Percentiles rank a stretch among this genome's conserved stretches.
Conservation (phyloP, 352 stramenopile genomes). For the Phytopythium montanum region DNA sequence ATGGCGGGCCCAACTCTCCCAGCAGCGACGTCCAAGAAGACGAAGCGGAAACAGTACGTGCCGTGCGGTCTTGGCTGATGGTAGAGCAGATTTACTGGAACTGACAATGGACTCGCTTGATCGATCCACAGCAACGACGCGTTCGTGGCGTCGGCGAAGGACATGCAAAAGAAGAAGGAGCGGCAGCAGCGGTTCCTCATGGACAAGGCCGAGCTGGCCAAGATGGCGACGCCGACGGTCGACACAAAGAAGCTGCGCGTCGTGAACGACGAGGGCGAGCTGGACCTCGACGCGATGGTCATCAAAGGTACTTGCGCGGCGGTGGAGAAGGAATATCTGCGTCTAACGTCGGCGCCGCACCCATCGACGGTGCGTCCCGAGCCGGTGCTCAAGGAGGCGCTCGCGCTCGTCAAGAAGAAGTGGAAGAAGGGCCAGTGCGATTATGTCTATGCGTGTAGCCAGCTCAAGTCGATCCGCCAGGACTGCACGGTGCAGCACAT, state of each 20-base stretch:
- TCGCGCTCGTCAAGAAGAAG: constrained; percentile 84
- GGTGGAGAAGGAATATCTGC: constrained; percentile 98
- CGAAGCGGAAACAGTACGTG: constrained; percentile 71
- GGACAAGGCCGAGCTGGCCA: constrained; percentile 59
- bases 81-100: not conserved
- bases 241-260: constrained; percentile 74
- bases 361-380: constrained; percentile 94
- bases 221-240: constrained; percentile 57
- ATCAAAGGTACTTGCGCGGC: constrained; percentile 94
- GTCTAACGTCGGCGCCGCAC: constrained; percentile 94
- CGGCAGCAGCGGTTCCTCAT: constrained; percentile 75
- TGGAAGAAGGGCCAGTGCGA: constrained; percentile 86
- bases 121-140: constrained; percentile 10
- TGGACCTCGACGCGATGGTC: constrained; percentile 85
- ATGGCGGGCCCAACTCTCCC: constrained; percentile 12
- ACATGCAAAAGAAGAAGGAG: constrained; percentile 70
- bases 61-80: not conserved
- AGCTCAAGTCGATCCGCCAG: constrained; percentile 99
- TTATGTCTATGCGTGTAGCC: constrained; percentile 96
- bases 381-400: constrained; percentile 85
- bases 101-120: not conserved
- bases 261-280: constrained; percentile 67
- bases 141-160: constrained; percentile 28
- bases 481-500: constrained; percentile 98
- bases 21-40: constrained; percentile 31